Evolutionary conservation across 1,139 yeast species (phyloP), one percentile per base, ranked within the genome.

Genomic region (Blastobotrys petasosporus): DNA sequence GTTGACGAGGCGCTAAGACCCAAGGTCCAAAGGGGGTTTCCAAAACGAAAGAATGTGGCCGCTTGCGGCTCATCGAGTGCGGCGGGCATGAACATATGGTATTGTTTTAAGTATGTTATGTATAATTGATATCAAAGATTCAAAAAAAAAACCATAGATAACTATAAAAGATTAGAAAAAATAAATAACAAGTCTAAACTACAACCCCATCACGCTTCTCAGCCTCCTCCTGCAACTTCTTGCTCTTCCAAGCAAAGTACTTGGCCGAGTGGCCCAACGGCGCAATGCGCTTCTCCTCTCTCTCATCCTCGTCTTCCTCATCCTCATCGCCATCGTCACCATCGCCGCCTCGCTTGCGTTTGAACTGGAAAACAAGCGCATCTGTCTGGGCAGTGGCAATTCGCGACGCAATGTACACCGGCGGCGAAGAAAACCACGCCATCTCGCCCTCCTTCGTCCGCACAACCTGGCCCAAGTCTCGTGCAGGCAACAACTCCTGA

Each of bases 351-450:
- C 34, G 12, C 42, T 17, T 32, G 11, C 42, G 20, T 25, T 40
- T 40, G 37, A 40, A 32, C 20, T 29, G 30, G 38, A 42, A 46
- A 34, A 42, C 46, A 10, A 38, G 37, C 28, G 35, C 42, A 41
- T 44, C 39, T 17, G 39, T 28, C 29, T 54, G 44, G 47, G 48
- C 25, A n/a, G 57, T 49, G 15, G 51, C 58, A 33, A 80, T 66
- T 51, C 84, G 70, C 56, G 75, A 77, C 1, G 76, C 66, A 13
- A 81, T 66, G 44, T 74, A 69, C 8, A 82, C 68, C 10, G 95
- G 94, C 6, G 95, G 88, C 2, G 92, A 79, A 51, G 86, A 75
- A 64, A 82, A 86, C 90, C 95, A 88, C 16, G 85, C 66, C 35
- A 83, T 68, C 47, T 82, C 59, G 33, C 61, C 60, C 36, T 54